A percentile compares a stretch with the other conserved stretches of the same genome.
Conservation (phyloP, 2,329 filamentous ascomycete genomes). For the Xylariaceae sp. region DNA sequence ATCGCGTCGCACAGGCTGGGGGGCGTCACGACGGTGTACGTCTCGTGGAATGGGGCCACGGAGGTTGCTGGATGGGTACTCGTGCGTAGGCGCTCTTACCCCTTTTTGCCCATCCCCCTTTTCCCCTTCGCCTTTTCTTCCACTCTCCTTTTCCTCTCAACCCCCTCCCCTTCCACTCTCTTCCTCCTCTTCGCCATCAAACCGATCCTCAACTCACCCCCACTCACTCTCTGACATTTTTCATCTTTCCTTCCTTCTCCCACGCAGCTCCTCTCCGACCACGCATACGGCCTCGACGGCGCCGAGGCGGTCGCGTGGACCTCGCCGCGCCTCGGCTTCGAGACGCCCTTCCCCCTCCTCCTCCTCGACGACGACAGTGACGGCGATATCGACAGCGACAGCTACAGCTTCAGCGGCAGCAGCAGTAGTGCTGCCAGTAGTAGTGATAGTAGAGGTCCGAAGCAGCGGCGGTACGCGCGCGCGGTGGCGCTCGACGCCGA, state of each 20-base stretch:
- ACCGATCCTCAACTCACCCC: background rate
- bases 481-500: slow-evolving; percentile 4
- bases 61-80: slow-evolving; percentile 11
- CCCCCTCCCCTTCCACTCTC: too few species aligned
- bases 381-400: background rate
- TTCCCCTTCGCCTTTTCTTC: too few species aligned
- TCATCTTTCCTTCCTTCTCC: too few species aligned
- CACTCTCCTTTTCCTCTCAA: too few species aligned
- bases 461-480: slow-evolving; percentile 5
- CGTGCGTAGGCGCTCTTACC: too few species aligned
- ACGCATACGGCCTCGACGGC: slow-evolving; percentile 4
- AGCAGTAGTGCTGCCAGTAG: too few species aligned
- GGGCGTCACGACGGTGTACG: slow-evolving; percentile 3
- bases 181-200: background rate
- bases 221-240: background rate
- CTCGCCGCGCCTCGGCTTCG: slow-evolving; percentile 7
- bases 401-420: too few species aligned
- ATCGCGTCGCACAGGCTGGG: slow-evolving; percentile 4
- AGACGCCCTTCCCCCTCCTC: slow-evolving; percentile 6
- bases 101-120: too few species aligned
- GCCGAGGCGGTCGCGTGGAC: background rate
- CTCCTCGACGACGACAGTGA: background rate
- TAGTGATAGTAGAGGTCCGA: background rate
- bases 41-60: slow-evolving; percentile 14
- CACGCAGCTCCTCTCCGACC: slow-evolving; percentile 3